These are phyloP conservation scores for Drechslerella dactyloides DNA, from an alignment of 2,329 filamentous ascomycete genomes.

Conservation along the genomic window DNA sequence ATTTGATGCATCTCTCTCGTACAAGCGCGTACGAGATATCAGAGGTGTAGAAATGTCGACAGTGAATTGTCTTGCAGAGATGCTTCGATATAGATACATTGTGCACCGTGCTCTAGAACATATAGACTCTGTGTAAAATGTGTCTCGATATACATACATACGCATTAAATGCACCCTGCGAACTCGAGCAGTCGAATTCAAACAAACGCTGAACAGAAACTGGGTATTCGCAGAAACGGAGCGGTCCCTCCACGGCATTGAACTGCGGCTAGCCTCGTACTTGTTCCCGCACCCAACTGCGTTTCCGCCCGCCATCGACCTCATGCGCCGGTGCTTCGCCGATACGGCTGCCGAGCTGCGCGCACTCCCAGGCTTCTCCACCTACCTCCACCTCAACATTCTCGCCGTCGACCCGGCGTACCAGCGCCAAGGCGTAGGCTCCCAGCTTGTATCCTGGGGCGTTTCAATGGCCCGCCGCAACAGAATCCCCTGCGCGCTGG, in stretches of 20 bases:
- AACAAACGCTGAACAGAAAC: conserved; percentile 21
- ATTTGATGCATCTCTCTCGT: not conserved
- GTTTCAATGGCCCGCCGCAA: conserved; percentile 27
- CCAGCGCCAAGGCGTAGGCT: conserved; percentile 38
- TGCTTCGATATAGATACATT: conserved; percentile 10
- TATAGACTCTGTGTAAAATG: not conserved
- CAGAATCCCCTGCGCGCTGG: conserved; percentile 25
- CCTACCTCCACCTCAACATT: conserved; percentile 40
- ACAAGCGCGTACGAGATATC: not conserved
- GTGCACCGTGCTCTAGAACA: not conserved
- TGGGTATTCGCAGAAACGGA: conserved; percentile 38
- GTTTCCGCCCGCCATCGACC: conserved; percentile 27
- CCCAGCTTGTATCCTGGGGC: conserved; percentile 32
- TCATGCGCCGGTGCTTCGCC: conserved; percentile 35
- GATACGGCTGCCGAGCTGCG: conserved; percentile 12
- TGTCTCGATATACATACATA: too few relatives aligned
- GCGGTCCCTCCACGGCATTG: conserved; percentile 37
- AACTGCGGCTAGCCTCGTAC: conserved; percentile 12
- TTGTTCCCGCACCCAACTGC: conserved; percentile 33
- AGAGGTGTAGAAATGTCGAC: conserved; percentile 9
- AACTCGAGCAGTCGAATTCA: too few relatives aligned
- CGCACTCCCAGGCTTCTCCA: conserved; percentile 21
- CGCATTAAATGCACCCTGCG: not conserved
- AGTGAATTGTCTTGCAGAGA: conserved; percentile 11
- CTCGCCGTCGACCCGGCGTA: conserved; percentile 41